Conservation (phyloP, 495 filamentous ascomycete genomes). For the Neurospora terricola region DNA sequence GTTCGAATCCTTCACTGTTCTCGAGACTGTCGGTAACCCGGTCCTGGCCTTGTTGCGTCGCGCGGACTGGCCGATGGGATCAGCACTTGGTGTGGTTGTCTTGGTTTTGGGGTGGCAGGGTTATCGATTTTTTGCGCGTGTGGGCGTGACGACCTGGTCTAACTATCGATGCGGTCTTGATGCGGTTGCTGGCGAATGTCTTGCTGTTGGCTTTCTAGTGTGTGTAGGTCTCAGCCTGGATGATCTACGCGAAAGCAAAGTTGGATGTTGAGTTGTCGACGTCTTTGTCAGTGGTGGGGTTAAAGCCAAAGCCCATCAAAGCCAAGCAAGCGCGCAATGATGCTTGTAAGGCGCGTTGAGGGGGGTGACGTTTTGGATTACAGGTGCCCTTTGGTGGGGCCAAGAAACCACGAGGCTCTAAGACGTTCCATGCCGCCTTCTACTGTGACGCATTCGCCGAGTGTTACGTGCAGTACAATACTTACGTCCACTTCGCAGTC, state of each 20-base stretch:
- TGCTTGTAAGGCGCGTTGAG: neutral
- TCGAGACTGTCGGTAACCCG: neutral
- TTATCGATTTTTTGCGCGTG: neutral
- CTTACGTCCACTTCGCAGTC: neutral
- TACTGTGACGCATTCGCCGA: neutral
- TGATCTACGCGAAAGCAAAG: neutral
- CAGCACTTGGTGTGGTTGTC: neutral
- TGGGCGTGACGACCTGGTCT: neutral
- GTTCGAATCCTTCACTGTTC: neutral
- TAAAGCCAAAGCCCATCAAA: neutral
- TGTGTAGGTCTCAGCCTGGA: neutral
- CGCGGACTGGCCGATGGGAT: neutral
- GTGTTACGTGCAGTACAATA: neutral
- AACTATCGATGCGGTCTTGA: neutral
- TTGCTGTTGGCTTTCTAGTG: neutral
- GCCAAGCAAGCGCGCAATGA: neutral
- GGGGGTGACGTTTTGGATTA: neutral
- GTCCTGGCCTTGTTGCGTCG: neutral
- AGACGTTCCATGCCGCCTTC: neutral
- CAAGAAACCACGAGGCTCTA: neutral
- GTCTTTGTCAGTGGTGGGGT: neutral
- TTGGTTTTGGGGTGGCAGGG: neutral
- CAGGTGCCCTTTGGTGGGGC: neutral
- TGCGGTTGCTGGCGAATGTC: neutral
- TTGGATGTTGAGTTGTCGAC: neutral